Evolutionary conservation across 2,329 filamentous ascomycete species (phyloP), one percentile per base, ranked within the genome.

Genomic region (Metarhizium sp.): DNA sequence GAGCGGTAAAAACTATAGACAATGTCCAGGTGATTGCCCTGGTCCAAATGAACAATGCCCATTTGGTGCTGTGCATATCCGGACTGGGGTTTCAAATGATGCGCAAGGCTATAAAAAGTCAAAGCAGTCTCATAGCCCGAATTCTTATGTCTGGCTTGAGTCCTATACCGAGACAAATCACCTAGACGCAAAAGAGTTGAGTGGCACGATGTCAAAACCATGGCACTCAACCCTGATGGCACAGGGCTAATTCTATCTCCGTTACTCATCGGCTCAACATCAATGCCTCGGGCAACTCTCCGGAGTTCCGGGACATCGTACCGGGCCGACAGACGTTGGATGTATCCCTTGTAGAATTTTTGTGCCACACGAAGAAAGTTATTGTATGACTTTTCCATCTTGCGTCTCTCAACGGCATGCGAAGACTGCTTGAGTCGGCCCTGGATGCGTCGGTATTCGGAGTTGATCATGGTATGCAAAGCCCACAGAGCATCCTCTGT

Each of bases 1-100:
- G 92, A 86, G 59, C 92, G 86, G 67, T 96, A 94, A 45, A 97
- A 82, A 69, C 96, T 85, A 70, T 96, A 97, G 34, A 95, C 86
- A 10, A 90, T 86, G 58, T 90, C 84, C 52, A 97, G 80, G 67
- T 95, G 88, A 61, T 92, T 87, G 56, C 80, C 81, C 63, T 92
- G 84, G 53, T 87, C 85, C 50, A 90, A 80, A 57, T 87, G 86
- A 57, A 97, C 86, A 40, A 97, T 88, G 40, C 89, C 92, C 68
- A 94, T 84, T 69, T 97, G 94, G 65, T 99, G 92, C 65, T 95
- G 88, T 16, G 90, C 88, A 59, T 85, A 82, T 34, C 92, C 92
- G 49, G 88, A 90, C 18, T 82, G 77, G 3, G 92, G 90, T 61
- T 88, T 81, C 53, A 97, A 79, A 52, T 87, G 83, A 60, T 85